Percentiles rank a stretch among this genome's conserved stretches.
Evolutionary conservation across 2,329 filamentous ascomycete species (phyloP).

Genomic region (Botrytis hyacinthi): DNA sequence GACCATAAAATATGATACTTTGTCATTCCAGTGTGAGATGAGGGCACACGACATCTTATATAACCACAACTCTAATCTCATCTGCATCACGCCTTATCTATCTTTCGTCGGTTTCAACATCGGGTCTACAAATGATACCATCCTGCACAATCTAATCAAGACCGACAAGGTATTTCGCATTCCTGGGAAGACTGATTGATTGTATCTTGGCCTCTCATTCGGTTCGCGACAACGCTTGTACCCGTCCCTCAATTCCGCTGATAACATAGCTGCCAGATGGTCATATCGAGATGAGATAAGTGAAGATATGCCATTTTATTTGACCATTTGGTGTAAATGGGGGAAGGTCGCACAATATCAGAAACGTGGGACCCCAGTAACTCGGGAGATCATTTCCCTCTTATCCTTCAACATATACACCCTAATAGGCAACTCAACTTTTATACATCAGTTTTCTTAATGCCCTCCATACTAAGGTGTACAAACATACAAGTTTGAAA

Average conservation of each 20-base stretch:
- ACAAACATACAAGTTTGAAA: background rate
- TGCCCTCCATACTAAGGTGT: background rate
- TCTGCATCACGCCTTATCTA: constrained; percentile 9
- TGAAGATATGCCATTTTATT: constrained; percentile 12
- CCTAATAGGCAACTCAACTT: background rate
- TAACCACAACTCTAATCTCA: constrained; percentile 2
- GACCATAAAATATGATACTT: background rate
- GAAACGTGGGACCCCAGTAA: constrained; percentile 7
- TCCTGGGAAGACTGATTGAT: constrained; percentile 12
- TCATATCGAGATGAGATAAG: constrained; percentile 7
- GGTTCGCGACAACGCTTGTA: constrained; percentile 3
- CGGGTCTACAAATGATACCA: constrained; percentile 19
- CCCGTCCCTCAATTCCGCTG: background rate
- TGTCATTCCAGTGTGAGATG: background rate
- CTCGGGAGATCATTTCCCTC: constrained; percentile 17
- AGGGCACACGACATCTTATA: constrained; percentile 16
- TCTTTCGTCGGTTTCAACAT: constrained; percentile 8
- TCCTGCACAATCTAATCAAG: constrained; percentile 22
- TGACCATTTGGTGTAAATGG: background rate
- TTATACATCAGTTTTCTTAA: background rate
- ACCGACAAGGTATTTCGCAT: constrained; percentile 18
- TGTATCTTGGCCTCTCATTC: constrained; percentile 20
- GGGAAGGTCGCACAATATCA: constrained; percentile 8
- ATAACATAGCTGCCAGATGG: constrained; percentile 7
- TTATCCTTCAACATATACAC: constrained; percentile 5